A percentile compares a stretch with the other conserved stretches of the same genome.
These are phyloP conservation scores for Cladosporium colombiae DNA, from an alignment of 2,329 filamentous ascomycete species.

Conservation along the genomic window DNA sequence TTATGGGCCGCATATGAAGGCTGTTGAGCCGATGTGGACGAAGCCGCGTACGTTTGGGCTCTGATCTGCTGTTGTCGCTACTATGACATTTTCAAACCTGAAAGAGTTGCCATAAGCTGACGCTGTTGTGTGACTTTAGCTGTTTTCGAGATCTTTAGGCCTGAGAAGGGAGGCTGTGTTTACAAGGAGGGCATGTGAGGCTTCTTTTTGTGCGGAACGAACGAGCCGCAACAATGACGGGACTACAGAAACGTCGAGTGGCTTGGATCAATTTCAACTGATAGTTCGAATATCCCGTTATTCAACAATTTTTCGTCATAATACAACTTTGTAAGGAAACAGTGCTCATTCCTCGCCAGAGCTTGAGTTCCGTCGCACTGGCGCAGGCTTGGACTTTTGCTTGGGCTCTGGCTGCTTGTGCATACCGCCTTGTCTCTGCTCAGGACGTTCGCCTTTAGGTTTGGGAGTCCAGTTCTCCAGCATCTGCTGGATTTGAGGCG, in stretches of 20 bases:
- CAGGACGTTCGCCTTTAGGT: conserved; percentile 6
- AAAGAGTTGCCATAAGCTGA: neutral
- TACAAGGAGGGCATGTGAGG: conserved; percentile 16
- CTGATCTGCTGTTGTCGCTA: neutral
- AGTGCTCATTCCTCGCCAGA: conserved; percentile 12
- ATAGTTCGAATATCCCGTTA: neutral
- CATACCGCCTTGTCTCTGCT: conserved; percentile 13
- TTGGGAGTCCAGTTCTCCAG: conserved; percentile 50
- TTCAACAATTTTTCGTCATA: neutral
- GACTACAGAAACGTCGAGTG: neutral
- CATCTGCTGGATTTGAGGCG: conserved; percentile 64
- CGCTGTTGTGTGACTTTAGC: neutral
- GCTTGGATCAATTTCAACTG: neutral
- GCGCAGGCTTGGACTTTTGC: neutral
- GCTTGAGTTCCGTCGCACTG: conserved; percentile 19
- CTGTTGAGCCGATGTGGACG: conserved; percentile 44
- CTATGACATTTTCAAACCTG: neutral
- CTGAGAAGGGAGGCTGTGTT: conserved; percentile 3
- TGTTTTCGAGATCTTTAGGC: conserved; percentile 11
- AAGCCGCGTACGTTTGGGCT: conserved; percentile 39
- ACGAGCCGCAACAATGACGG: neutral
- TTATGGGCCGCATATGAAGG: conserved; percentile 45
- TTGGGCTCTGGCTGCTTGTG: neutral
- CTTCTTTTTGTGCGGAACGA: neutral
- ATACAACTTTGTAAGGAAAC: neutral